Base-by-base conservation (phyloP, 768 basidiomycete species). In the Russula sp. region DNA sequence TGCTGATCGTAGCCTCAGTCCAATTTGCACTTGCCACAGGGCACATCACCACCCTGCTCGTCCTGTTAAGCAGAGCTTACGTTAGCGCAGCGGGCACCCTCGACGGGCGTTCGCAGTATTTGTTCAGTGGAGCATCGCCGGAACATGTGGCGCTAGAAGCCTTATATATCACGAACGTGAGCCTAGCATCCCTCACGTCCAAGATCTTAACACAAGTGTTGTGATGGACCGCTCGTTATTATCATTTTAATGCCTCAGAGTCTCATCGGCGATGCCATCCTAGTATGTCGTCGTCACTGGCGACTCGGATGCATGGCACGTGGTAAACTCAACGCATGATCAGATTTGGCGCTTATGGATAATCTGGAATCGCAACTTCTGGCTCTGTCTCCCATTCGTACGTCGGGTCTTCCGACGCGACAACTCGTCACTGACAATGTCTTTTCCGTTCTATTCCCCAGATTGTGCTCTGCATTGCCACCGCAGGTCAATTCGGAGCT, bases 291-390 rank as follows among this genome's bases (percentile, higher is more conserved):
- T 34, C 22, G 3, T 34, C n/a, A 54, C 9, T 27, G 31, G 11
- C 44, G 11, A n/a, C n/a, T n/a, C n/a, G n/a, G n/a, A 13, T n/a
- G 1, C 6, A 32, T 11, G 7, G 13, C 51, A 20, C 14, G n/a
- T 61, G 22, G n/a, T 34, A 18, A 22, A 35, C 40, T 52, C 56
- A 31, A 11, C 7, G 7, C 42, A 6, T 37, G 14, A 31, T 10
- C 27, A 65, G 64, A 62, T 65, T 13, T 65, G 64, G 64, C 64
- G 64, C 49, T 31, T 65, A 14, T 65, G 61, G 62, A 34, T 65
- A 55, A 51, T 65, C 13, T 65, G 64, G 64, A 1, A 20, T 34
- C 64, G 64, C 7, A 65, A 61, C 22, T 9, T 52, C 5, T 63
- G 42, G 48, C 54, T 62, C 11, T 1, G 14, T 16, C 0, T 22